Base-by-base conservation (phyloP, 352 stramenopile genomes). In the Phytophthora constricta region DNA sequence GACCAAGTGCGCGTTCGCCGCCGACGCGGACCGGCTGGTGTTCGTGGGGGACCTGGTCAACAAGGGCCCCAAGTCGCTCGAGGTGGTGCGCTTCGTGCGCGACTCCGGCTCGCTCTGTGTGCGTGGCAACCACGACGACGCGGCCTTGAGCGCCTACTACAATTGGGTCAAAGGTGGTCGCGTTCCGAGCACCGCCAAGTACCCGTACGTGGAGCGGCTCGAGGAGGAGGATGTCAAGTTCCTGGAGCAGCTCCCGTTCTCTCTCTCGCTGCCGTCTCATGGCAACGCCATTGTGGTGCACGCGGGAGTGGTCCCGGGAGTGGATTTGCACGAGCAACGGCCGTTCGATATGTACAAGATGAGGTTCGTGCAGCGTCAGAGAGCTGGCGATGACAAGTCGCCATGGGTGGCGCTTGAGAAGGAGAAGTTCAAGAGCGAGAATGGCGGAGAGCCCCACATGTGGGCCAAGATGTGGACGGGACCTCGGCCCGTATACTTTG, bases 341-440 rank as follows among this genome's bases (percentile, higher is more conserved):
- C 92, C 89, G 17, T 43, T 87, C 4, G 74, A 97, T 22, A 89
- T 98, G 87, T 98, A 97, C 84, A 98, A 96, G 71, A 98, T 98
- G 90, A 84, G 87, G 23, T 91, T 77, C 33, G 33, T 93, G 51
- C 41, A 81, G 65, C 37, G 75, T 37, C 42, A 82, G 70, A 74
- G 58, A 58, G 28, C 76, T 61, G 48, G 58, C 71, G 45, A 69
- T 50, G 68, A 62, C 4, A 51, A 7, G 8, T 63, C 58, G 23
- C 66, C 22, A 37, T 86, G 65, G 37, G 37, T 58, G 16, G 70
- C 63, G 23, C 65, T 75, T 9, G 80, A 89, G 33, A 77, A 77
- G 46, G 34, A 68, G 33, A 79, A 75, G 20, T 55, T 58, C 26
- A 50, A 39, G 50, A 70, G 11, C 25, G 70, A 78, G 8, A 67